Base-by-base conservation (phyloP, 2,329 filamentous ascomycete genomes). In the Ceratocystis variospora region DNA sequence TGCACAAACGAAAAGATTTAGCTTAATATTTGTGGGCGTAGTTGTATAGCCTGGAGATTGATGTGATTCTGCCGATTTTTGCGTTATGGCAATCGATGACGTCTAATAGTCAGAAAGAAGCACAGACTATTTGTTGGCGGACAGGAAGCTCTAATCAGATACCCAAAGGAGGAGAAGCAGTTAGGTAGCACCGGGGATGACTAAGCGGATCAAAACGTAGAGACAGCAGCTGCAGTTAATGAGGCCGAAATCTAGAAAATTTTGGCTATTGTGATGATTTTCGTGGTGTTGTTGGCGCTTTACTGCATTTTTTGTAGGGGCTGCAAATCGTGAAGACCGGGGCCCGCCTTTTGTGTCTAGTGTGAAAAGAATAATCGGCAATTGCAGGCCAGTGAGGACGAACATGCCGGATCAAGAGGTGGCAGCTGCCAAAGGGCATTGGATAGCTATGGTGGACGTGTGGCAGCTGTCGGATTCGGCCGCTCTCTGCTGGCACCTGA, bases 301-400 rank as follows among this genome's bases (percentile, higher is more conserved):
- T 15, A 19, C n/a, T n/a, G 19, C n/a, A 7, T 22, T 17, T 61
- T 63, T 46, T 48, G 61, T 44, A 63, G 61, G 61, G 61, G 61
- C 61, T 48, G 41, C 41, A 45, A 28, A 41, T 12, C 22, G 22
- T 57, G 28, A 31, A 57, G 28, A 28, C 22, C 48, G 22, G 53
- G 48, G 53, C 53, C 53, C 53, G 53, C 53, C 22, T 57, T 57
- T 57, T 33, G 53, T 7, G 25, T 57, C 37, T 31, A 31, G 53
- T 22, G 25, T 57, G 25, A 7, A 57, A 31, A 33, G 25, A 19
- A 50, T 6, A 19, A 50, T 50, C 48, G 48, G 48, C 48, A 25
- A 50, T 50, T 50, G 48, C 1, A 10, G 48, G 22, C 7, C 48
- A 50, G 48, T 50, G 48, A 10, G 19, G 8, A 12, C 17, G 8